These are phyloP conservation scores for Blastobotrys petasosporus DNA, from an alignment of 1,139 yeast genomes.

Conservation along the genomic window DNA sequence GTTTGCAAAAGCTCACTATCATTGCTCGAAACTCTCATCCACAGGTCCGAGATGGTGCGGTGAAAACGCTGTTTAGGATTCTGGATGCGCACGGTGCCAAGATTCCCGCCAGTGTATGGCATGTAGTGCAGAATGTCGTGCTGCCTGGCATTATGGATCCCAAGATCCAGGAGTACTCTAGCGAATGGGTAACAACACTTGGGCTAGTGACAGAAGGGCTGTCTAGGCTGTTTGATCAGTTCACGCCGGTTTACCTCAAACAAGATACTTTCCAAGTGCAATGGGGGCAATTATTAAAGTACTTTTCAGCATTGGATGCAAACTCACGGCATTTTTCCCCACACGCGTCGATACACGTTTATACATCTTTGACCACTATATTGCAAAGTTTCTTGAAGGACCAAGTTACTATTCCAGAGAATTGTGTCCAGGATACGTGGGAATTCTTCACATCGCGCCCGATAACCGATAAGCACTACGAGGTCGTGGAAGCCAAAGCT, in stretches of 20 bases:
- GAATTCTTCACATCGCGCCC: constrained; percentile 57
- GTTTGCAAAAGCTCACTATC: constrained; percentile 57
- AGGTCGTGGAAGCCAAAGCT: constrained; percentile 28
- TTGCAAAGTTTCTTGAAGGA: constrained; percentile 33
- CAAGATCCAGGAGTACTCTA: constrained; percentile 13
- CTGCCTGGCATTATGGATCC: constrained; percentile 32
- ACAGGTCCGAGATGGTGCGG: constrained; percentile 83
- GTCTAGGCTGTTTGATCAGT: constrained; percentile 45
- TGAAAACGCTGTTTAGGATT: constrained; percentile 80
- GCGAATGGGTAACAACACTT: constrained; percentile 54
- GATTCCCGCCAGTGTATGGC: constrained; percentile 40
- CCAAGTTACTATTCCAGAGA: constrained; percentile 29
- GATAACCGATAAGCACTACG: constrained; percentile 5
- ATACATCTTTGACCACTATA: constrained; percentile 48
- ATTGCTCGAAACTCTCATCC: constrained; percentile 54
- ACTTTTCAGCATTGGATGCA: constrained; percentile 35
- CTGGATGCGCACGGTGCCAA: constrained; percentile 68
- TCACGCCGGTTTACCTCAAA: constrained; percentile 34
- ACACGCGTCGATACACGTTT: constrained; percentile 31
- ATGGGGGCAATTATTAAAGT: constrained; percentile 52
- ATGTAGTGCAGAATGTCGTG: constrained; percentile 33
- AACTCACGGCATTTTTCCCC: background rate
- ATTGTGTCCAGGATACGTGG: constrained; percentile 43
- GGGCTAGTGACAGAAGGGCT: constrained; percentile 55
- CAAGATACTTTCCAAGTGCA: constrained; percentile 26